Evolutionary conservation across 345 rosid genomes (phyloP).

Genomic region (Sisymbrium irio): DNA sequence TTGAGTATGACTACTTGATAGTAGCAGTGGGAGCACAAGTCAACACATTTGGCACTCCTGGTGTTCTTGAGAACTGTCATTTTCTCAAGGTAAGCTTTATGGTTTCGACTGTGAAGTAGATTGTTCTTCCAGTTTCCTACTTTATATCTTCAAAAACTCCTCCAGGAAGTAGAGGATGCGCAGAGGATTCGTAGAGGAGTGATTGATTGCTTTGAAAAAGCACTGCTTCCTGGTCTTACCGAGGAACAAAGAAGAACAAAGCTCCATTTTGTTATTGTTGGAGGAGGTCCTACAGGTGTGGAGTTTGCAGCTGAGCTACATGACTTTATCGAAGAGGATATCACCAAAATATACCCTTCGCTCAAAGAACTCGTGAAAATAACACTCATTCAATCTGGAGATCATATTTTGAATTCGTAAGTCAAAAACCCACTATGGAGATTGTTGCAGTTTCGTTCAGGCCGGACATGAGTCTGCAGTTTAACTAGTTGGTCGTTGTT

Average conservation of each 20-base stretch:
- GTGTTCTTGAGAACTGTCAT: conserved; percentile 91
- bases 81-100: conserved; percentile 66
- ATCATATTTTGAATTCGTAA: conserved; percentile 89
- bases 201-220: conserved; percentile 88
- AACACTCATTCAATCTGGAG: conserved; percentile 86
- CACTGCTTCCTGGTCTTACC: conserved; percentile 75
- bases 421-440: background rate
- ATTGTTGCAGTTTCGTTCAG: background rate
- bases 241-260: conserved; percentile 72
- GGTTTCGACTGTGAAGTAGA: background rate
- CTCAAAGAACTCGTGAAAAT: conserved; percentile 76
- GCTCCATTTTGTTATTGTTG: conserved; percentile 94
- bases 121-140: background rate
- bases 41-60: conserved; percentile 91
- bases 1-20: conserved; percentile 86
- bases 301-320: conserved; percentile 99
- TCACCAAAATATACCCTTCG: conserved; percentile 60
- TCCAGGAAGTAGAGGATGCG: conserved; percentile 96
- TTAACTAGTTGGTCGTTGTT: conserved; percentile 8
- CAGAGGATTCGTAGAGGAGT: conserved; percentile 80
- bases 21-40: conserved; percentile 90
- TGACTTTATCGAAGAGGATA: conserved; percentile 76
- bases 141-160: background rate
- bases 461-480: background rate
- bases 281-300: conserved; percentile 99